phyloP scores from a whole-genome alignment of 2,329 filamentous ascomycete species.

The Claviceps humidiphila region DNA sequence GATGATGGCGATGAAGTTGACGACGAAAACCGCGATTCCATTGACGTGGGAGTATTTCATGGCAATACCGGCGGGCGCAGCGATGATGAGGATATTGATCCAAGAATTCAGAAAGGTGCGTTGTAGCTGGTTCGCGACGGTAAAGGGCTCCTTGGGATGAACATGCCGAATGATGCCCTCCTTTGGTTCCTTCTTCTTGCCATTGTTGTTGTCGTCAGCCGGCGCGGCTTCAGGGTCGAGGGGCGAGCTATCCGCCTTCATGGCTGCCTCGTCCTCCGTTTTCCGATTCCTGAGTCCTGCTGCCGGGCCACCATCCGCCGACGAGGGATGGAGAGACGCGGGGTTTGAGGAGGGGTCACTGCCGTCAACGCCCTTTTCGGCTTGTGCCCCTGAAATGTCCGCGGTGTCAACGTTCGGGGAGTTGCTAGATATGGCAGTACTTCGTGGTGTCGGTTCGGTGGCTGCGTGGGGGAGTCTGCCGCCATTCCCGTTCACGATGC shows the following conservation, averaged over 20 bases:
- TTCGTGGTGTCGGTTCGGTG: slow-evolving; percentile 18
- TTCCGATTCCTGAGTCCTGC: slow-evolving; percentile 19
- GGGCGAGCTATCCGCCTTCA: slow-evolving; percentile 2
- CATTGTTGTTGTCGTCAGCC: slow-evolving; percentile 12
- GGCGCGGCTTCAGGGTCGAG: slow-evolving; percentile 7
- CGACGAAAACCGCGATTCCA: slow-evolving; percentile 58
- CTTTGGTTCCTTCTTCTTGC: slow-evolving; percentile 20
- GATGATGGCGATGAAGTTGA: slow-evolving; percentile 91
- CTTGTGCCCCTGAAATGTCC: slow-evolving; percentile 8
- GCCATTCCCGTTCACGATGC: slow-evolving; percentile 10
- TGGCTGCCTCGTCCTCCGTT: slow-evolving; percentile 12
- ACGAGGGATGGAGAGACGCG: slow-evolving; percentile 9
- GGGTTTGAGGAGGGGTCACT: slow-evolving; percentile 10
- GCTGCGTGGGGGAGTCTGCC: slow-evolving; percentile 21
- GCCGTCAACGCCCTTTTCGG: slow-evolving; percentile 9
- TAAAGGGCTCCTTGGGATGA: slow-evolving; percentile 42
- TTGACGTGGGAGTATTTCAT: slow-evolving; percentile 50
- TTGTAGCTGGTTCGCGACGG: slow-evolving; percentile 51
- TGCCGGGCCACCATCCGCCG: slow-evolving; percentile 10
- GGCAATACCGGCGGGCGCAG: slow-evolving; percentile 68
- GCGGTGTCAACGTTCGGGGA: slow-evolving; percentile 15
- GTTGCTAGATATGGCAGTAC: slow-evolving; percentile 10
- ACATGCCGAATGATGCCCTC: slow-evolving; percentile 31
- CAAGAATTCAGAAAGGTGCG: slow-evolving; percentile 70
- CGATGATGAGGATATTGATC: slow-evolving; percentile 71